These are phyloP conservation scores for Lepidium africanum DNA, from an alignment of 345 rosid species.

Conservation along the genomic window DNA sequence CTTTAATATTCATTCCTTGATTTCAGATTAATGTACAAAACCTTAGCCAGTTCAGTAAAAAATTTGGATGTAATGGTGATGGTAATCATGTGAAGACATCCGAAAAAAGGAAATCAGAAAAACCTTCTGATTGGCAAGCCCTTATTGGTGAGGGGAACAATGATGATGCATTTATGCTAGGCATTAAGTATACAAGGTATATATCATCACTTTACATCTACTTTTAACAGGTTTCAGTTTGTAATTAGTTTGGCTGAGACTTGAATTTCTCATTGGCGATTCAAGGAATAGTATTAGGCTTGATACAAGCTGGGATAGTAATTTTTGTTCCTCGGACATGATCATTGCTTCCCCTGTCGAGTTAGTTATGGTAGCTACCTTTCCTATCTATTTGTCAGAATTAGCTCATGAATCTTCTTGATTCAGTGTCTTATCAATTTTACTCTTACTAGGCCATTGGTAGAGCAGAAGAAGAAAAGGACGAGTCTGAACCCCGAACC, in stretches of 20 bases:
- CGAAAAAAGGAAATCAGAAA: constrained; percentile 14
- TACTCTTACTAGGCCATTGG: constrained; percentile 55
- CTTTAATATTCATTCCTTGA: constrained; percentile 5
- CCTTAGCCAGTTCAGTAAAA: constrained; percentile 55
- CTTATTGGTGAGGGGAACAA: constrained; percentile 62
- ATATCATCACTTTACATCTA: neutral
- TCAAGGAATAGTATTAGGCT: constrained; percentile 74
- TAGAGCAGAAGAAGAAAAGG: constrained; percentile 53
- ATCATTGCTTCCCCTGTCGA: constrained; percentile 86
- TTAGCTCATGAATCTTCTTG: neutral
- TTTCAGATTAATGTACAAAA: constrained; percentile 75
- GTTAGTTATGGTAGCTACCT: constrained; percentile 48
- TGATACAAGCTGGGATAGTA: constrained; percentile 31
- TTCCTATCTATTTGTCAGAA: neutral
- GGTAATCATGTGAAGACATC: constrained; percentile 16
- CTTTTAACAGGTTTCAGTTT: neutral
- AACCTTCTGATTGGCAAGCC: constrained; percentile 72
- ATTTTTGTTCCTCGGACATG: constrained; percentile 81
- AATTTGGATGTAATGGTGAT: constrained; percentile 62
- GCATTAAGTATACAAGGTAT: constrained; percentile 90
- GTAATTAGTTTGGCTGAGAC: constrained; percentile 1
- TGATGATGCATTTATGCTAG: constrained; percentile 76
- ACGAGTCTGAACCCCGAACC: no score
- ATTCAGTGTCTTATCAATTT: constrained; percentile 1
- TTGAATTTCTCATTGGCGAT: neutral